Percentiles rank a stretch among this genome's conserved stretches.
These are phyloP conservation scores for Protea cynaroides DNA, from an alignment of 164 flowering plant species.

Conservation along the genomic window DNA sequence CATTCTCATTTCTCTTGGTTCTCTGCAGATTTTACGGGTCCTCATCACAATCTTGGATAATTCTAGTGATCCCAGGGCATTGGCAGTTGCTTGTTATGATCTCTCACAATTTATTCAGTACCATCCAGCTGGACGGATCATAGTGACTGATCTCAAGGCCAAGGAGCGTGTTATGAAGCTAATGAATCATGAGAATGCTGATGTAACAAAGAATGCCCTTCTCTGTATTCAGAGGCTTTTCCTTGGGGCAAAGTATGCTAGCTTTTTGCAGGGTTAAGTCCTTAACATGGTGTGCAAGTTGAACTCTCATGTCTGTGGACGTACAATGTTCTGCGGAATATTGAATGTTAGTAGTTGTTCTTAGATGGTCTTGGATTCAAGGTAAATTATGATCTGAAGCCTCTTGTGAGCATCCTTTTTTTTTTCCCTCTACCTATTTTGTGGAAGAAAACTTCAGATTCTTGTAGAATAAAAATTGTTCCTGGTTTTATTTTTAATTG, in stretches of 20 bases:
- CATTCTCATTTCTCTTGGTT: not conserved
- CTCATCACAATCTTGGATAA: slow-evolving; percentile 90
- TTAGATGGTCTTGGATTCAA: too few species aligned
- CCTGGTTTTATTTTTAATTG: too few species aligned
- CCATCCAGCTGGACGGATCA: slow-evolving; percentile 82
- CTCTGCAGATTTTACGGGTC: slow-evolving; percentile 72
- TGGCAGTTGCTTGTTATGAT: slow-evolving; percentile 94
- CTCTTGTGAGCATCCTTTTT: too few species aligned
- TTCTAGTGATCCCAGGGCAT: slow-evolving; percentile 71
- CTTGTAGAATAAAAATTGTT: too few species aligned
- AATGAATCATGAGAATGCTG: slow-evolving; percentile 85
- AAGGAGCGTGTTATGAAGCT: slow-evolving; percentile 93
- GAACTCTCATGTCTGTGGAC: too few species aligned
- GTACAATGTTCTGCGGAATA: too few species aligned
- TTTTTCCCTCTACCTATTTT: too few species aligned
- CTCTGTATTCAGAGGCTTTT: slow-evolving; percentile 94
- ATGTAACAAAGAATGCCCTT: slow-evolving; percentile 84
- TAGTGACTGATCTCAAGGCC: slow-evolving; percentile 76
- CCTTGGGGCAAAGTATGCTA: slow-evolving; percentile 92
- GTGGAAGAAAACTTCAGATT: too few species aligned
- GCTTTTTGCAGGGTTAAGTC: slow-evolving; percentile 77
- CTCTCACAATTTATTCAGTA: slow-evolving; percentile 88
- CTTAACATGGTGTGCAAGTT: not conserved
- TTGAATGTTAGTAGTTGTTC: too few species aligned
- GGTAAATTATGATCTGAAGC: too few species aligned